phyloP scores from a whole-genome alignment of 2,329 filamentous ascomycete species.

The Fusarium cyanostomum region DNA sequence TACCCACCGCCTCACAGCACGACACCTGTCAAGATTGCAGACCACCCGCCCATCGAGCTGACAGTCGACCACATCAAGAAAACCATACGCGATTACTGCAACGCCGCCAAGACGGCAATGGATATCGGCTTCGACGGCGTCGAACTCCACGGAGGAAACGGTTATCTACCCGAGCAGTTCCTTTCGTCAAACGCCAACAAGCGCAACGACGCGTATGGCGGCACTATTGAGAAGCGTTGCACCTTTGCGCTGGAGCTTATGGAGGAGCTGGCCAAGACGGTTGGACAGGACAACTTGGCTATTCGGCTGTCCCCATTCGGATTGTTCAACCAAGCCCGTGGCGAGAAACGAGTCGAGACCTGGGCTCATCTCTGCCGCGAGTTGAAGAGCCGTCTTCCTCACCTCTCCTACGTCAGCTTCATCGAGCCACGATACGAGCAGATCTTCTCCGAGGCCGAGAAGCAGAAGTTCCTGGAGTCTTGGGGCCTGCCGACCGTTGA shows the following conservation, averaged over 20 bases:
- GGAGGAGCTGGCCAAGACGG: conserved; percentile 51
- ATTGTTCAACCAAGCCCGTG: conserved; percentile 61
- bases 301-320: conserved; percentile 60
- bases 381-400: conserved; percentile 55
- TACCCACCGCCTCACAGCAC: conserved; percentile 49
- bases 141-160: conserved; percentile 53
- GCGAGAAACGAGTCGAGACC: conserved; percentile 61
- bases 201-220: conserved; percentile 50
- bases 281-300: conserved; percentile 57
- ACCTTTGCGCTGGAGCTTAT: conserved; percentile 67
- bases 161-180: conserved; percentile 54
- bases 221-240: conserved; percentile 47
- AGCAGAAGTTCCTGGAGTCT: conserved; percentile 57
- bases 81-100: conserved; percentile 45
- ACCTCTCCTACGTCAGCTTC: conserved; percentile 64
- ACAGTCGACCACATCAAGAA: conserved; percentile 54
- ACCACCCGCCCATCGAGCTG: conserved; percentile 44
- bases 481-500: conserved; percentile 58
- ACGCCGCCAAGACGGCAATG: conserved; percentile 56
- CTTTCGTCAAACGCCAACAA: conserved; percentile 50
- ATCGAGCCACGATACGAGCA: conserved; percentile 66
- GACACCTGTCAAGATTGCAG: conserved; percentile 52
- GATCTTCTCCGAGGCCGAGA: conserved; percentile 58
- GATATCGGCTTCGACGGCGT: conserved; percentile 61
- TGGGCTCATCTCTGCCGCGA: conserved; percentile 60